Conservation (phyloP, 2,329 filamentous ascomycete species). For the Fusarium proliferatum region DNA sequence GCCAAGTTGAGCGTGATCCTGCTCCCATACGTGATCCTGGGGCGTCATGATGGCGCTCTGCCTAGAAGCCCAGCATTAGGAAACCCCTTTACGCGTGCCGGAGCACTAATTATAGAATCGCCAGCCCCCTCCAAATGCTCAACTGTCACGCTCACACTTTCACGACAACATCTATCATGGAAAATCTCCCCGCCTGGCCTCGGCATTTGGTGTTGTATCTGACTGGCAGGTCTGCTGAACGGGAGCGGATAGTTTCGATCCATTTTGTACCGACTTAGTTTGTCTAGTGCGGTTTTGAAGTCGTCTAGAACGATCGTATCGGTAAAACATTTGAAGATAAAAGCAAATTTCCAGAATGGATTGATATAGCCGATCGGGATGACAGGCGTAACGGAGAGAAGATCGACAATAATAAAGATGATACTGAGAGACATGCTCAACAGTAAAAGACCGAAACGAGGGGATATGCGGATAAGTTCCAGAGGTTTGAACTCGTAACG, state of each 20-base stretch:
- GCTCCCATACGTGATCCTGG: rapidly evolving
- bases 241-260: conserved; percentile 14
- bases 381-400: conserved; percentile 66
- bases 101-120: not conserved
- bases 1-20: not conserved
- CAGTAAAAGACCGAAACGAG: conserved; percentile 72
- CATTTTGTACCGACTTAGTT: conserved; percentile 32
- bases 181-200: not conserved
- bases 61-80: not conserved
- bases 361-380: conserved; percentile 51
- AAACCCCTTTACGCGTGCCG: not conserved
- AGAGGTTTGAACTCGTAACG: conserved; percentile 68
- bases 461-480: conserved; percentile 69
- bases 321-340: conserved; percentile 67
- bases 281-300: conserved; percentile 69
- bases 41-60: not conserved
- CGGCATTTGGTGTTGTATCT: not conserved
- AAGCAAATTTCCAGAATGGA: conserved; percentile 36
- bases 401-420: conserved; percentile 70
- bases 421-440: conserved; percentile 70
- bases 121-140: not conserved
- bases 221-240: conserved; percentile 16
- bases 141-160: not conserved
- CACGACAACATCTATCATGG: not conserved
- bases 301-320: conserved; percentile 75